A percentile compares a stretch with the other conserved stretches of the same genome.
These are phyloP conservation scores for Botrytis fragariae DNA, from an alignment of 2,329 filamentous ascomycete species.

Conservation along the genomic window DNA sequence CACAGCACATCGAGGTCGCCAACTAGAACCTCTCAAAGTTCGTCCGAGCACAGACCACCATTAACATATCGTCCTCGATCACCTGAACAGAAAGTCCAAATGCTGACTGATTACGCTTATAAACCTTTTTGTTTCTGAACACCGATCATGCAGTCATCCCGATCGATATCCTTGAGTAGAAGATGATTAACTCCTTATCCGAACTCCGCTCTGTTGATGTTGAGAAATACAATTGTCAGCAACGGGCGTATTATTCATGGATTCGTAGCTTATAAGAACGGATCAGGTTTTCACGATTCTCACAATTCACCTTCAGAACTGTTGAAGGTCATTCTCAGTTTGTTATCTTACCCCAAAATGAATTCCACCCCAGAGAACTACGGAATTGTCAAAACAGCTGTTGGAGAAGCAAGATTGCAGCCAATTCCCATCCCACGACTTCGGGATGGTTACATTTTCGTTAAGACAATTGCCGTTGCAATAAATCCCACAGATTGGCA, in stretches of 20 bases:
- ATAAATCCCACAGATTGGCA: slow-evolving; percentile 4
- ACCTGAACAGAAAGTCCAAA: not conserved
- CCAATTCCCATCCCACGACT: not conserved
- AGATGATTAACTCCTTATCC: not conserved
- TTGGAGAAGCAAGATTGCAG: not conserved
- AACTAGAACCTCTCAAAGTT: not conserved
- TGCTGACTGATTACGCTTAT: not conserved
- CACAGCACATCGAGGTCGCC: not conserved
- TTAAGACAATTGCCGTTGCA: not conserved
- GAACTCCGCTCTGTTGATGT: not conserved
- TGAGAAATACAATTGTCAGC: not conserved
- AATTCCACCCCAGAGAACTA: not conserved
- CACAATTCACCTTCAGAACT: not conserved
- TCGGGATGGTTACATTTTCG: not conserved
- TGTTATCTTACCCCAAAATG: not conserved
- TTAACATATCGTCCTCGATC: not conserved
- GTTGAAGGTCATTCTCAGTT: not conserved
- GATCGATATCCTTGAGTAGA: not conserved
- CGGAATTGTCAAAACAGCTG: not conserved
- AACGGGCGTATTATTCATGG: accelerated
- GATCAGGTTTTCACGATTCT: not conserved
- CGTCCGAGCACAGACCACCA: not conserved
- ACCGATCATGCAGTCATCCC: not conserved
- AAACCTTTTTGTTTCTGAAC: not conserved
- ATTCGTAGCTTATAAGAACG: not conserved